Base-by-base conservation (phyloP, 2,329 filamentous ascomycete genomes). In the Pseudonectria buxi region DNA sequence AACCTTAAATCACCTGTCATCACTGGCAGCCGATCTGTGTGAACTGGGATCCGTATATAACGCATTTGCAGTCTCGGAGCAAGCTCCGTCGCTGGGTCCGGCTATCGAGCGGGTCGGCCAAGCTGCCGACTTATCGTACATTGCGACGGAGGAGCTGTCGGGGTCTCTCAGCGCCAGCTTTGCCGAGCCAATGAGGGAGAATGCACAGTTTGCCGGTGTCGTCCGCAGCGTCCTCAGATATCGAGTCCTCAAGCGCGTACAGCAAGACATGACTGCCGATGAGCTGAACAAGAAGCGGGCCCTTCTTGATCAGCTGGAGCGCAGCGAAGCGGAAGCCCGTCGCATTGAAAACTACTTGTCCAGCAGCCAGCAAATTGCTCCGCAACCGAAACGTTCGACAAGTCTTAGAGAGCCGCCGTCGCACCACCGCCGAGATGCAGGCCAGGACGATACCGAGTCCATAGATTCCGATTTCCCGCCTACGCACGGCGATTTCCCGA, bases 41-140 rank as follows among this genome's bases (percentile, higher is more conserved):
- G 92, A 98, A 55, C 72, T 98, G 7, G 92, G 92, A 7, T 92
- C 89, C n/a, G 78, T 88, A 42, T 96, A 92, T 61, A 98, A 98
- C 54, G 92, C 86, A 1, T 98, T 98, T 61, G 94, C 94, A 0
- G 71, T 98, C 1, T 95, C 89, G 0, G 92, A 98, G 59, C 85
- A 88, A 48, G 89, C 87, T 1, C 81, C 84, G 10, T 87, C 86
- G 3, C 79, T 98, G 6, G 87, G 89, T 9, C 81, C 88, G 10
- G 92, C 92, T 1, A 95, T 98, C 46, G 92, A 98, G 62, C 83
- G 89, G 44, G 77, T 94, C 30, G 92, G 92, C 0, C 92, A 98
- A 62, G 92, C 92, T 3, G 87, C 90, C 7, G 92, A 98, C 58
- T 86, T 86, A 9, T 95, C 92, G 1, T 98, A 96, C 57, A 89